These are phyloP conservation scores for Solanum aculeatissimum DNA, from an alignment of 305 asterid genomes.

Conservation along the genomic window DNA sequence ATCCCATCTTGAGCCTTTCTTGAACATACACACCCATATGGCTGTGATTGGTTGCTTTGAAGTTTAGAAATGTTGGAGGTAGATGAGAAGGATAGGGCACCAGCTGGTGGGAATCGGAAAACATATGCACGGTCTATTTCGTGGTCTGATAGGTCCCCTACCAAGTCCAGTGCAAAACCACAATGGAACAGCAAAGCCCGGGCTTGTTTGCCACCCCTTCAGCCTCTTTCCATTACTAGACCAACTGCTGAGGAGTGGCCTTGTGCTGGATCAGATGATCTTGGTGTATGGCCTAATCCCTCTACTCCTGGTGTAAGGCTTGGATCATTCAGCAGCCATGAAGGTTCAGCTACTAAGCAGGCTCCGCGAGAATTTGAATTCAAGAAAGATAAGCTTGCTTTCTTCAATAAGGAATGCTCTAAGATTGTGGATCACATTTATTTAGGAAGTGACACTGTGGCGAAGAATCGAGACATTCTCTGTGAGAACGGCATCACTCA, in stretches of 20 bases:
- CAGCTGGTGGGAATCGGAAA: constrained; percentile 39
- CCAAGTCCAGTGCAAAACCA: constrained; percentile 42
- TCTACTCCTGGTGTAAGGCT: constrained; percentile 65
- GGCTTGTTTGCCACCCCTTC: constrained; percentile 93
- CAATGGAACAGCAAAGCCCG: constrained; percentile 88
- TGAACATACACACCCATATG: constrained; percentile 11
- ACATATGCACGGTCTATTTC: constrained; percentile 70
- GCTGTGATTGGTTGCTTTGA: constrained; percentile 27
- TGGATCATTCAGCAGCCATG: constrained; percentile 36
- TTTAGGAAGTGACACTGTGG: constrained; percentile 75
- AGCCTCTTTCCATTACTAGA: constrained; percentile 65
- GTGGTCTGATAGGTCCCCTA: constrained; percentile 70
- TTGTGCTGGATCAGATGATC: constrained; percentile 81
- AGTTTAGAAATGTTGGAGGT: constrained; percentile 58
- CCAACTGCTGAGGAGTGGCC: constrained; percentile 85
- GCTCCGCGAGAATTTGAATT: constrained; percentile 50
- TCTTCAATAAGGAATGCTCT: constrained; percentile 82
- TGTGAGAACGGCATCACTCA: constrained; percentile 67
- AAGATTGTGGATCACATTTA: constrained; percentile 65
- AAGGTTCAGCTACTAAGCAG: constrained; percentile 22
- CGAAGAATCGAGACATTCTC: constrained; percentile 72
- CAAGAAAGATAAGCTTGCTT: constrained; percentile 69
- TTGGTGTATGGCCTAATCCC: constrained; percentile 79
- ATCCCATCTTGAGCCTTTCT: neutral
- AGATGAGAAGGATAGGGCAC: constrained; percentile 45